Base-by-base conservation (phyloP, 345 rosid species). In the Trapa incisa region DNA sequence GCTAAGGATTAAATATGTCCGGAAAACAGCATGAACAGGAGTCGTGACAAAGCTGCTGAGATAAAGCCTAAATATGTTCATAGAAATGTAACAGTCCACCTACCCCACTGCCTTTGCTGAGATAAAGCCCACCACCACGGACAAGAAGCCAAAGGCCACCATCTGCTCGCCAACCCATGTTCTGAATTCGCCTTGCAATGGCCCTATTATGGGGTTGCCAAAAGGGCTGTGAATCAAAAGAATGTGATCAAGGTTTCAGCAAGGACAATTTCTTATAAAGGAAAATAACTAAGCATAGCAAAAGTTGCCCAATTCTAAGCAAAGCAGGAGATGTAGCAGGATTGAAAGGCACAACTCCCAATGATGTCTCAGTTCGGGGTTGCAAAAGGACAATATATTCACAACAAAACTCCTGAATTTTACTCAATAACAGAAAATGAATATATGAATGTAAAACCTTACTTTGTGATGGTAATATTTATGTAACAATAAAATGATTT, bases 201-300 rank as follows among this genome's bases (percentile, higher is more conserved):
- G 97, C 87, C 76, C 98, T 88, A n/a, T 93, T 93, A 82, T 93
- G 98, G 35, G 98, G 97, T 73, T 93, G 97, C 96, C 98, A 93
- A 79, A 72, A 93, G 68, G 96, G 81, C 98, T 90, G 83, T 68
- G 80, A 17, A 48, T 47, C 62, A 52, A 10, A 22, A 29, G 32
- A 58, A 35, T 4, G 63, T 32, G 63, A 13, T 58, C 3, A 35
- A 32, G 38, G 8, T 58, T 10, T 32, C 38, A 8, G 38, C 37
- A 2, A 57, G 32, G 11, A 29, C n/a, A 1, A 54, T 8, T 17
- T 8, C 35, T n/a, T 54, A 35, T 4, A 22, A 54, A 54, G 60
- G 35, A n/a, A 54, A 3, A 7, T n/a, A 54, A 54, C 33, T n/a
- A 22, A 22, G 17, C 60, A 54, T n/a, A 1, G 35, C 35, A 54